A percentile compares a stretch with the other conserved stretches of the same genome.
phyloP scores from a whole-genome alignment of 2,329 filamentous ascomycete genomes.

The Fusarium sp. region DNA sequence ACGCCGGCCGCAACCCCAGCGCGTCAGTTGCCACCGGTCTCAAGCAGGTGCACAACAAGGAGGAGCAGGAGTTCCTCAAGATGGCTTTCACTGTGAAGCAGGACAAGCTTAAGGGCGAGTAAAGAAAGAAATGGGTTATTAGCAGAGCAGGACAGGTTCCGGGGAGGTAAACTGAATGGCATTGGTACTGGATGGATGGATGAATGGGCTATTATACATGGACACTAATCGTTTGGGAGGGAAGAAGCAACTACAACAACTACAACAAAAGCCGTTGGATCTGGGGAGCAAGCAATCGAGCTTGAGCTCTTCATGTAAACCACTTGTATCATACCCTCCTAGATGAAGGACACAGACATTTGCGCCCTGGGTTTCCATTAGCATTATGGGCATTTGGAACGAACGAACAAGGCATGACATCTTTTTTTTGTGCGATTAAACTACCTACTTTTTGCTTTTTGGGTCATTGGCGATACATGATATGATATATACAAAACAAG shows the following conservation, averaged over 20 bases:
- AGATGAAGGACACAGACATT: conserved; percentile 39
- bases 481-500: background rate
- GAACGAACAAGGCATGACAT: conserved; percentile 43
- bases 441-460: background rate
- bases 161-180: conserved; percentile 21
- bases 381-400: conserved; percentile 38
- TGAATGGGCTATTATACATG: conserved; percentile 20
- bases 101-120: conserved; percentile 78
- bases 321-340: conserved; percentile 52
- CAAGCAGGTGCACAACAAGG: conserved; percentile 89
- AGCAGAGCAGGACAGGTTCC: conserved; percentile 9
- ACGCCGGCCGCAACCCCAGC: conserved; percentile 93
- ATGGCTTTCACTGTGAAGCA: conserved; percentile 73
- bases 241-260: conserved; percentile 26
- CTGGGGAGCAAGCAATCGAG: conserved; percentile 34
- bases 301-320: conserved; percentile 46
- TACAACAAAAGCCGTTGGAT: conserved; percentile 31
- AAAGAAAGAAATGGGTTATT: conserved; percentile 40
- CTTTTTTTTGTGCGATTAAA: conserved; percentile 28
- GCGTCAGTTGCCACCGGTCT: conserved; percentile 94
- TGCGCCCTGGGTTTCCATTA: conserved; percentile 39
- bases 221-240: conserved; percentile 41
- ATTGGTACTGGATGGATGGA: conserved; percentile 16
- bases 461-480: conserved; percentile 10
- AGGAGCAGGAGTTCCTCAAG: conserved; percentile 87